Base-by-base conservation (phyloP, 306 rosid species). In the Erythrophleum fordii region DNA sequence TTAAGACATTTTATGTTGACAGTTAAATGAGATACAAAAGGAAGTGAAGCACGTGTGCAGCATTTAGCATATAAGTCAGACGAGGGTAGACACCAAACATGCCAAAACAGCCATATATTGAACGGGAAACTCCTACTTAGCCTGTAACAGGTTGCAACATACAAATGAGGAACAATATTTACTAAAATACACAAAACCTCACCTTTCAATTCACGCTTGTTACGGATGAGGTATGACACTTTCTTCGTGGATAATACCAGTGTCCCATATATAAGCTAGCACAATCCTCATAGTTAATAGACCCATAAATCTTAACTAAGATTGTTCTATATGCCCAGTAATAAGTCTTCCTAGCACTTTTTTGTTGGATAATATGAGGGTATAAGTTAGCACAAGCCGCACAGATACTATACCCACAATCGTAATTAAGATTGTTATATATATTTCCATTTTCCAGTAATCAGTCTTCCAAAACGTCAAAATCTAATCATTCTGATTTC, bases 361-460 rank as follows among this genome's bases (percentile, higher is more conserved):
- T 29, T 34, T 37, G 7, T 7, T 17, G 61, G 37, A 45, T 11
- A 73, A 25, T 45, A 48, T 10, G 41, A 77, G 75, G 18, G 10
- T 7, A 16, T 44, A 67, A 39, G 23, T 14, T 5, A 61, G 13
- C 76, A 61, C 78, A 73, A 34, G 13, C 37, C 18, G 11, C 28
- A 64, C 46, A 81, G 53, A 44, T 23, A 62, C 61, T 35, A 26
- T 39, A 82, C 25, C 60, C 65, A 73, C 53, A 60, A 56, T 77
- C 86, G 10, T 11, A 66, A 39, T 3, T 20, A 13, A n/a, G 9
- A 39, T n/a, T 37, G 31, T 37, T 20, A 39, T 66, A 39, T 66
- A 5, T 5, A 37, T 37, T 65, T 65, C 44, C 46, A 41, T 25
- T 34, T 20, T 59, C 56, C 10, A 68, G 2, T 39, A 71, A 14